phyloP scores from a whole-genome alignment of 179 eudicot species.

The Pouteria campechiana region DNA sequence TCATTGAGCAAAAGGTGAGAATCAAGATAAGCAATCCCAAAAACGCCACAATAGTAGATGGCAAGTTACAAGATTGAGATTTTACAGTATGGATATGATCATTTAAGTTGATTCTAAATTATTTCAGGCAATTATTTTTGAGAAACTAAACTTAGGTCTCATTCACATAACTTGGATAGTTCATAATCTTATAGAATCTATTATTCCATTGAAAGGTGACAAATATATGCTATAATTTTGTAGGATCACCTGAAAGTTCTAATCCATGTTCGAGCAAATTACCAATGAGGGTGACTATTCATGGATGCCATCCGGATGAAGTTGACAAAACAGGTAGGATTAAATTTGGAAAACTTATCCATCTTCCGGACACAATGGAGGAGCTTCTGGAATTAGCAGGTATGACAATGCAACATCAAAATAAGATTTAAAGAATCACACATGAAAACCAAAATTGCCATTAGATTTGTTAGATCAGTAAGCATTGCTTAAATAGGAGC shows the following conservation, averaged over 20 bases:
- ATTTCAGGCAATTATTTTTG: too few relatives aligned
- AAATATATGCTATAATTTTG: slow-evolving; percentile 5
- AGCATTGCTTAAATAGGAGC: too few relatives aligned
- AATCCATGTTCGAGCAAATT: slow-evolving; percentile 6
- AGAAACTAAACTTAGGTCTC: too few relatives aligned
- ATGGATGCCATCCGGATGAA: slow-evolving; percentile 38
- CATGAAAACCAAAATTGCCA: background rate
- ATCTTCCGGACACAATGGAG: slow-evolving; percentile 41
- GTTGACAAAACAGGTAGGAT: slow-evolving; percentile 9
- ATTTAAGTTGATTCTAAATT: too few relatives aligned
- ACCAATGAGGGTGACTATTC: slow-evolving; percentile 28
- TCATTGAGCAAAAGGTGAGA: too few relatives aligned
- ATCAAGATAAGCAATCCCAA: too few relatives aligned
- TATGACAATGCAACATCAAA: slow-evolving; percentile 4
- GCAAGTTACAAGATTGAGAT: too few relatives aligned
- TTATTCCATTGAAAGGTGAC: too few relatives aligned
- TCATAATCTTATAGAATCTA: too few relatives aligned
- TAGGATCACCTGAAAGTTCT: slow-evolving; percentile 17
- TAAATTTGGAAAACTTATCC: slow-evolving; percentile 38
- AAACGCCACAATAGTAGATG: too few relatives aligned
- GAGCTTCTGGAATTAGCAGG: slow-evolving; percentile 43
- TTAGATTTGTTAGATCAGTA: background rate
- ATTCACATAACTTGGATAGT: too few relatives aligned
- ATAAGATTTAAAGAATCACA: background rate
- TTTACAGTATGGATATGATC: too few relatives aligned